Evolutionary conservation across 1,139 yeast species (phyloP), one percentile per base, ranked within the genome.

Genomic region (Suhomyces bribrorum): DNA sequence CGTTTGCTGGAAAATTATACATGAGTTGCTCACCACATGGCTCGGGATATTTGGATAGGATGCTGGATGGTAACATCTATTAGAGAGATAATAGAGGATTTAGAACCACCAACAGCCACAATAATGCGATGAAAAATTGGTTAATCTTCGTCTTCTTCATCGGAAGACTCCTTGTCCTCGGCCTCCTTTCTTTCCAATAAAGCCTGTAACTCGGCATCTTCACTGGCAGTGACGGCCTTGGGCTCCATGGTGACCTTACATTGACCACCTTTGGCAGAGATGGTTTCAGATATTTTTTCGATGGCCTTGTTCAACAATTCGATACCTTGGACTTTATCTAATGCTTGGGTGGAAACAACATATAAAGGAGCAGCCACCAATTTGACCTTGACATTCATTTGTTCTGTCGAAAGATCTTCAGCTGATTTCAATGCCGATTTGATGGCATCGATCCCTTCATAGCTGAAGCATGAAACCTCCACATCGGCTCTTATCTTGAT

Each of bases 391-490:
- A 92, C 86, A 60, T 79, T 83, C 75, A 86, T 83, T 46, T 81
- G 83, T 57, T 88, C 96, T 32, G 90, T 86, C 47, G 94, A 79
- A 43, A 86, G 69, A 17, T 75, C 78, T 70, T 92, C 98, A 38
- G 96, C 98, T 17, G 90, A 85, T 51, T 77, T 74, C 52, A 92
- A 77, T 23, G 98, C 96, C 46, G 75, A 77, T 69, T 90, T 90
- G 59, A 92, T 90, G 49, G 98, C 98, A 62, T 90, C 96, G 52
- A 92, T 89, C 64, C 99, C 99, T 64, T 92, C 97, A 66, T 92
- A 92, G 50, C 94, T 79, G 72, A 90, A 92, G 65, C 98, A 92
- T 25, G 97, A 89, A 29, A 92, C 97, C 65, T 92, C 97, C 40
- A 92, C 86, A 64, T 92, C 98, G 18, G 98, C 96, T 67, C 98